These are phyloP conservation scores for Picochlorum sp. DNA, from an alignment of 139 green algal species.

Conservation along the genomic window DNA sequence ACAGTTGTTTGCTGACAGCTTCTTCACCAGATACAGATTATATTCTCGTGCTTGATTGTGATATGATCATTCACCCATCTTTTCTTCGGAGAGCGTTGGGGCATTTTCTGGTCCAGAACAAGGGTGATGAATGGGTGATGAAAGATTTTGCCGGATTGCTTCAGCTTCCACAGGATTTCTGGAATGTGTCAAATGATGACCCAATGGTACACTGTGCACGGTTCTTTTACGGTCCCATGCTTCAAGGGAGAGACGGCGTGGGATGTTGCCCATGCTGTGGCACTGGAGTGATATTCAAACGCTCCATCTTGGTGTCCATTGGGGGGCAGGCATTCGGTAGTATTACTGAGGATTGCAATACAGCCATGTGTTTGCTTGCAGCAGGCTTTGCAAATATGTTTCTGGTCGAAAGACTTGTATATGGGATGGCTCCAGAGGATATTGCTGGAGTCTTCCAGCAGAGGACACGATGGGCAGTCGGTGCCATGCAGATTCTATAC, in stretches of 20 bases:
- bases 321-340: neutral
- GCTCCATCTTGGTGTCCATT: neutral
- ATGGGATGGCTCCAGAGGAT: neutral
- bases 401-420: neutral
- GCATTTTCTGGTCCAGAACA: neutral
- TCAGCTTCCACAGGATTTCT: constrained; percentile 1
- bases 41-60: neutral
- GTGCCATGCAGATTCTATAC: neutral
- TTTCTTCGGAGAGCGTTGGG: neutral
- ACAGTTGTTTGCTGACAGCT: neutral
- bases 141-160: neutral
- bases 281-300: neutral
- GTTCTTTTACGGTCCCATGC: constrained; percentile 7
- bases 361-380: neutral
- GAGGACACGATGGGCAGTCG: neutral
- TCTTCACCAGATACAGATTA: constrained; percentile 1
- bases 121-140: neutral
- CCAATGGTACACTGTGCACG: neutral
- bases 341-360: neutral
- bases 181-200: neutral
- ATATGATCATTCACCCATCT: neutral
- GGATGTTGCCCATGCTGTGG: neutral
- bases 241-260: neutral
- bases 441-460: neutral
- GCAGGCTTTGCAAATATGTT: neutral